Percentiles rank a stretch among this genome's conserved stretches.
Evolutionary conservation across 768 basidiomycete genomes (phyloP).

Genomic region (Asterophora parasitica): DNA sequence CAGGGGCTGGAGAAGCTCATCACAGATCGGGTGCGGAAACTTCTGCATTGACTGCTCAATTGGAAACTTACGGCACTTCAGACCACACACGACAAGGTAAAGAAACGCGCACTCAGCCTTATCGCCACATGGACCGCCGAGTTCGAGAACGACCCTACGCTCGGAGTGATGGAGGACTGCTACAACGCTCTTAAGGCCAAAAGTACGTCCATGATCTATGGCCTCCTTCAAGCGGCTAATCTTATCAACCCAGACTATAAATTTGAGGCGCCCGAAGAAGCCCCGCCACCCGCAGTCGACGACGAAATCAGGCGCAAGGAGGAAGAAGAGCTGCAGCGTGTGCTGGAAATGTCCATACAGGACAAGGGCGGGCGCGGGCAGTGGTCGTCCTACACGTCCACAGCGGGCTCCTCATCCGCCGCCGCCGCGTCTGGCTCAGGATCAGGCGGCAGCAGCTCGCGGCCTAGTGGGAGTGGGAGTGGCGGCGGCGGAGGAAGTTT

Average conservation of each 20-base stretch:
- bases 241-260: constrained; percentile 56
- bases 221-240: no score
- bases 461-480: no score
- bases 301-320: constrained; percentile 80
- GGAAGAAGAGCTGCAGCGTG: constrained; percentile 93
- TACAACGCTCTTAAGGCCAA: constrained; percentile 78
- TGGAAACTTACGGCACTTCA: constrained; percentile 22
- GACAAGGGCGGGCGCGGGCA: constrained; percentile 78
- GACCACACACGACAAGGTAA: constrained; percentile 93
- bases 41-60: background rate
- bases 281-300: constrained; percentile 64
- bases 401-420: constrained; percentile 19
- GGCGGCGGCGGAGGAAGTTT: constrained; percentile 15
- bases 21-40: constrained; percentile 69
- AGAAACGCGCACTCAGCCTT: constrained; percentile 62
- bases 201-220: constrained; percentile 40
- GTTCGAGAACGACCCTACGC: constrained; percentile 71
- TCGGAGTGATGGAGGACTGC: constrained; percentile 90
- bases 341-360: constrained; percentile 87
- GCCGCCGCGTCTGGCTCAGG: constrained; percentile 8
- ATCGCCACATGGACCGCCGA: constrained; percentile 83
- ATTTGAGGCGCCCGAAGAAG: constrained; percentile 58
- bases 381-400: constrained; percentile 42
- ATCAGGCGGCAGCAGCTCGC: background rate
- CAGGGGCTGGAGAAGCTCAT: constrained; percentile 82